Conservation (phyloP, 495 filamentous ascomycete genomes). For the Podospora comata region DNA sequence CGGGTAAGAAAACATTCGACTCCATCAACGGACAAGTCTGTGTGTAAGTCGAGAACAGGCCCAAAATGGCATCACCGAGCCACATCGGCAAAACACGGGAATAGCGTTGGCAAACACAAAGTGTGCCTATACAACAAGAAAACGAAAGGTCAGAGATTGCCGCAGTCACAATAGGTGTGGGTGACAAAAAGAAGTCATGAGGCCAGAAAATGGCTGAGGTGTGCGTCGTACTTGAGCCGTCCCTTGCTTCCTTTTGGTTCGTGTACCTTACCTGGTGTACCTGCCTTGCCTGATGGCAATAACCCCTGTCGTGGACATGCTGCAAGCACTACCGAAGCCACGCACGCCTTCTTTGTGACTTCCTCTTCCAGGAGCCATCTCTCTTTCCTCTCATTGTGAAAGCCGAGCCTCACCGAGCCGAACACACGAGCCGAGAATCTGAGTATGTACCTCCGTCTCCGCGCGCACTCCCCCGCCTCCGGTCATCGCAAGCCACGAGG, state of each 20-base stretch:
- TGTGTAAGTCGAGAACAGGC: slow-evolving; percentile 3
- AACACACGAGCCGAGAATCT: not conserved
- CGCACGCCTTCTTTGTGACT: not conserved
- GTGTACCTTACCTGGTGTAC: not conserved
- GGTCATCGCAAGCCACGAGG: not conserved
- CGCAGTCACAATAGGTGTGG: not conserved
- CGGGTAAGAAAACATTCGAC: not conserved
- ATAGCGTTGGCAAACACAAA: not conserved
- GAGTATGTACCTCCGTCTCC: not conserved
- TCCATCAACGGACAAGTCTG: not conserved
- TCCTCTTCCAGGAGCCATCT: not conserved
- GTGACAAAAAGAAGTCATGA: not conserved
- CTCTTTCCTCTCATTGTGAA: not conserved
- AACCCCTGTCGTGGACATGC: not conserved
- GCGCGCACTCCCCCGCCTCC: not conserved
- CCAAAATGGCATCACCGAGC: not conserved
- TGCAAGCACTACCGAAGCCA: not conserved
- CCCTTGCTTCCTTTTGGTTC: not conserved
- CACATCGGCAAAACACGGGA: not conserved
- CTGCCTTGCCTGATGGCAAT: no score
- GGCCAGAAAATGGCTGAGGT: not conserved
- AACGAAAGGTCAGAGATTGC: not conserved
- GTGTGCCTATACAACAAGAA: not conserved
- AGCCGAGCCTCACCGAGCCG: not conserved
- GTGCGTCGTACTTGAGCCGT: not conserved